Conservation (phyloP, 2,329 filamentous ascomycete genomes). For the Mycogone perniciosa region DNA sequence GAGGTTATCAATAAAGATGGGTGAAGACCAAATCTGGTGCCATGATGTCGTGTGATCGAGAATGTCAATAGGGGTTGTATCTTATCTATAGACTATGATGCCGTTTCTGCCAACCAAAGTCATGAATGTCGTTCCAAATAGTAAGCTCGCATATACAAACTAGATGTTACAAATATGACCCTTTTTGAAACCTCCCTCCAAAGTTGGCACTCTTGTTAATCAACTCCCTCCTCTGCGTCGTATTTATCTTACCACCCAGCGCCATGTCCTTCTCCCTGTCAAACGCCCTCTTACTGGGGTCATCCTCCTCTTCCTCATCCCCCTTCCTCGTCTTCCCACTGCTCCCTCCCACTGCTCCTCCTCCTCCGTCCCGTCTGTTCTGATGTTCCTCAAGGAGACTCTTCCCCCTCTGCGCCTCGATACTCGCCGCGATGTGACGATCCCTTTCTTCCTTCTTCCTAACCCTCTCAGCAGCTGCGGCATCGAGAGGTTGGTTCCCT, state of each 20-base stretch:
- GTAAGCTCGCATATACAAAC: no score
- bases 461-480: slow-evolving; percentile 38
- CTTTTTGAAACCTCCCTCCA: slow-evolving; percentile 72
- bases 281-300: slow-evolving; percentile 83
- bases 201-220: slow-evolving; percentile 75
- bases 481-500: slow-evolving; percentile 31
- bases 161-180: slow-evolving; percentile 48
- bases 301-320: slow-evolving; percentile 61
- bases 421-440: slow-evolving; percentile 40
- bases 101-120: no score
- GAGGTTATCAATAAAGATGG: slow-evolving; percentile 8
- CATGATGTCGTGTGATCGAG: background rate
- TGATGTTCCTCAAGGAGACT: slow-evolving; percentile 56
- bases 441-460: slow-evolving; percentile 51
- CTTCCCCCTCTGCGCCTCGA: slow-evolving; percentile 49
- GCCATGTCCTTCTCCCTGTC: slow-evolving; percentile 93
- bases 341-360: slow-evolving; percentile 51
- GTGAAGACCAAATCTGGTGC: slow-evolving; percentile 13
- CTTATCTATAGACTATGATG: background rate
- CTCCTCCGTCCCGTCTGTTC: slow-evolving; percentile 23
- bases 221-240: slow-evolving; percentile 70
- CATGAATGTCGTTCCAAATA: no score
- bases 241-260: slow-evolving; percentile 62
- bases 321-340: slow-evolving; percentile 43
- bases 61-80: background rate